These are phyloP conservation scores for Cryptosporidium parvum DNA, from an alignment of 169 alveolate species.

Conservation along the genomic window DNA sequence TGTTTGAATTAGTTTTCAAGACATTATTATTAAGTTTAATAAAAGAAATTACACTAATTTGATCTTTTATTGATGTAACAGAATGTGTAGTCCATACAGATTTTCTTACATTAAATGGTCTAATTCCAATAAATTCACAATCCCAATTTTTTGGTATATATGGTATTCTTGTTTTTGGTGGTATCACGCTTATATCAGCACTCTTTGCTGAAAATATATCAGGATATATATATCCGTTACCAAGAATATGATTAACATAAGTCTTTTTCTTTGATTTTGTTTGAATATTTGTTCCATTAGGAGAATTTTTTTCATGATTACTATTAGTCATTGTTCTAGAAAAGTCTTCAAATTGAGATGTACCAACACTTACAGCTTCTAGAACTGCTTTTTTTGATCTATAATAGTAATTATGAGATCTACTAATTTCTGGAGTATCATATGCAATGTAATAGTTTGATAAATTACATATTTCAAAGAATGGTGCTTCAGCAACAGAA, in stretches of 20 bases:
- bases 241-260: slow-evolving; percentile 28
- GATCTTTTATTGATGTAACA: slow-evolving; percentile 57
- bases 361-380: slow-evolving; percentile 24
- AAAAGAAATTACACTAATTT: slow-evolving; percentile 54
- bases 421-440: slow-evolving; percentile 65
- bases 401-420: slow-evolving; percentile 60
- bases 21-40: slow-evolving; percentile 1
- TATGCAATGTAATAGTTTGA: slow-evolving; percentile 69
- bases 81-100: slow-evolving; percentile 74
- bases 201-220: slow-evolving; percentile 73
- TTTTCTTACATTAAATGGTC: slow-evolving; percentile 67
- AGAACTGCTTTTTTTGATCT: slow-evolving; percentile 62
- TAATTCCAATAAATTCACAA: slow-evolving; percentile 66
- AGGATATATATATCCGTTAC: slow-evolving; percentile 45
- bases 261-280: slow-evolving; percentile 18
- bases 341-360: slow-evolving; percentile 2
- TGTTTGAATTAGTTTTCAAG: not conserved
- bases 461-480: slow-evolving; percentile 55
- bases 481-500: slow-evolving; percentile 73
- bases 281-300: not conserved
- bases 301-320: not conserved
- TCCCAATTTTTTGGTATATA: slow-evolving; percentile 72
- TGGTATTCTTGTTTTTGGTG: slow-evolving; percentile 69
- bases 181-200: slow-evolving; percentile 70
- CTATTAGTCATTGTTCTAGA: slow-evolving; percentile 12